Conservation (phyloP, 495 filamentous ascomycete species). For the Filosporella fistucella region DNA sequence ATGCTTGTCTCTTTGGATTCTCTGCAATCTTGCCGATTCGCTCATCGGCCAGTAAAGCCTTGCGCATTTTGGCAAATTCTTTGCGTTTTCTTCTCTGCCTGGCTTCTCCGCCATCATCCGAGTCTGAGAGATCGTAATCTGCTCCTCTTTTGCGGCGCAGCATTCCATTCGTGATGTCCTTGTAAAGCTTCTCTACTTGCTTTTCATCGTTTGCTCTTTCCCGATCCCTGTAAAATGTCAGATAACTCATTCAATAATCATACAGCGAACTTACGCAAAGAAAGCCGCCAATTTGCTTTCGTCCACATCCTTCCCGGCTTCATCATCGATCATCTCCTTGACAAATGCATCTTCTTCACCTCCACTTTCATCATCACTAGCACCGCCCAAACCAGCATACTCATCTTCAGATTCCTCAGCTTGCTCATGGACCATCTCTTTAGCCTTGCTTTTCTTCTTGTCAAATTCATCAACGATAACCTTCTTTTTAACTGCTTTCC, state of each 20-base stretch:
- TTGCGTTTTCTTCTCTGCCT: constrained; percentile 75
- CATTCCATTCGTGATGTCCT: constrained; percentile 82
- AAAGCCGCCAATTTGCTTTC: constrained; percentile 78
- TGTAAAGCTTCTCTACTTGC: constrained; percentile 82
- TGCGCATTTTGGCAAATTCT: constrained; percentile 89
- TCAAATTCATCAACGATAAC: constrained; percentile 52
- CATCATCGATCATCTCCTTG: constrained; percentile 87
- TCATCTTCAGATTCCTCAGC: constrained; percentile 98
- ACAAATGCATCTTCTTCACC: constrained; percentile 52
- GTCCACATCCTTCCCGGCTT: constrained; percentile 61
- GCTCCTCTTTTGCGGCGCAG: constrained; percentile 73
- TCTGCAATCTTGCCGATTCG: constrained; percentile 85
- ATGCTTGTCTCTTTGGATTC: constrained; percentile 85
- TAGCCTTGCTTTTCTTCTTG: constrained; percentile 84
- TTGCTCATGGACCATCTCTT: constrained; percentile 83
- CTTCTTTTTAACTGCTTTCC: constrained; percentile 59
- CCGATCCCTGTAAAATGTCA: constrained; percentile 39
- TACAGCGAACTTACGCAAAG: constrained; percentile 66
- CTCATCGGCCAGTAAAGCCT: constrained; percentile 83
- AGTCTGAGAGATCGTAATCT: constrained; percentile 79
- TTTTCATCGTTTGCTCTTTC: constrained; percentile 72
- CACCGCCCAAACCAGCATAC: constrained; percentile 90
- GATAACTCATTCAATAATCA: constrained; percentile 1
- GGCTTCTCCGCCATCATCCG: constrained; percentile 76
- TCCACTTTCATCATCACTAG: constrained; percentile 78